Base-by-base conservation (phyloP, 2,329 filamentous ascomycete species). In the Chaetomium globosum region DNA sequence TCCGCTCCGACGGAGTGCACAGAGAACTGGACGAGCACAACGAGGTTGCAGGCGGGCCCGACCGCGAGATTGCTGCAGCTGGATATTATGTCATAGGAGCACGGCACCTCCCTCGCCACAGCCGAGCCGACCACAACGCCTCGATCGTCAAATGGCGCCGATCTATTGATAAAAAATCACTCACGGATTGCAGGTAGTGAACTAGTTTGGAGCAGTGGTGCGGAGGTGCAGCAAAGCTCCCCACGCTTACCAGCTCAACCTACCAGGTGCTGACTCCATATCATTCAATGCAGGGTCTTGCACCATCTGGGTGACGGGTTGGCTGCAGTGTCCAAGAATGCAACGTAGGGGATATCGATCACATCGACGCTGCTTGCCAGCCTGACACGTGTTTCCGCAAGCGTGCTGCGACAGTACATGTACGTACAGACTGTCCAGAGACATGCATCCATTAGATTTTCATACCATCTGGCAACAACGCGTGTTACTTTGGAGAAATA, bases 331-430 rank as follows among this genome's bases (percentile, higher is more conserved):
- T 28, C 59, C 54, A 36, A 57, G n/a, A 30, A 48, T 56, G 60
- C 60, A 59, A 49, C 16, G 28, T 31, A 36, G 48, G 43, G 52
- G 23, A 39, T 30, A n/a, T 36, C 36, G 26, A 53, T 55, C 43
- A 51, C 59, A 48, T 31, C 16, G 31, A 10, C 63, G 55, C 63
- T 53, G 55, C 53, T 55, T 59, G 56, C 54, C 26, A 49, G 68
- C 60, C 63, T 69, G 70, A 72, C 71, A 72, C 71, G 71, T 72
- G 70, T 71, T 66, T 65, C 12, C 31, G 65, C 60, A 61, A 61
- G 52, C 23, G 54, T 53, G 28, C 21, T 43, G 16, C 46, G n/a
- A 31, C 53, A 57, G 46, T 48, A 23, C n/a, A 48, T 23, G 21
- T 39, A n/a, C 5, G 39, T 39, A 39, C 39, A 43, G 39, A 43